Conservation (phyloP, 2,329 filamentous ascomycete genomes). For the Sporothrix variecibatus region DNA sequence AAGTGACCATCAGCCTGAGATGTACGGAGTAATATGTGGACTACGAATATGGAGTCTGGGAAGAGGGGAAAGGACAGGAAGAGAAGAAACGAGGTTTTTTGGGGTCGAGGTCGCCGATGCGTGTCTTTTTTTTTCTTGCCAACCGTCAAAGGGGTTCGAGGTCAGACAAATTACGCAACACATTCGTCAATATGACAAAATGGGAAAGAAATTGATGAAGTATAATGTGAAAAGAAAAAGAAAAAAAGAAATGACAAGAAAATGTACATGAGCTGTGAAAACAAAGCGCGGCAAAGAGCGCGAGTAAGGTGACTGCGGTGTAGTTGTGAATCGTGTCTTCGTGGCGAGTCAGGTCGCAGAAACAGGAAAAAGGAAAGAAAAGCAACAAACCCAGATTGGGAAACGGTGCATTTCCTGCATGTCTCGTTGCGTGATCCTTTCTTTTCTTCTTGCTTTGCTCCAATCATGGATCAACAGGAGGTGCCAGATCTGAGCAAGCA, state of each 20-base stretch:
- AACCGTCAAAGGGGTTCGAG: not conserved
- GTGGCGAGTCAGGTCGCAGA: not conserved
- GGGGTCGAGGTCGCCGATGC: not conserved
- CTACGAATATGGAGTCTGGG: not conserved
- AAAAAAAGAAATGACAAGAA: not conserved
- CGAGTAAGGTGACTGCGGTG: not conserved
- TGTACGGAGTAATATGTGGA: not conserved
- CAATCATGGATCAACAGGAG: not conserved
- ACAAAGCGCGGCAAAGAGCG: not conserved
- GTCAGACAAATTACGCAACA: conserved; percentile 8
- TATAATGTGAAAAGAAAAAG: not conserved
- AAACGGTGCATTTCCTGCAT: not conserved
- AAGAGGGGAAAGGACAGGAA: not conserved
- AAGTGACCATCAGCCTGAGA: not conserved
- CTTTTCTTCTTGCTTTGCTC: not conserved
- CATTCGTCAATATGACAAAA: not conserved
- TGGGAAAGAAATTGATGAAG: not conserved
- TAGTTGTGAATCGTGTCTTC: not conserved
- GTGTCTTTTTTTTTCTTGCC: not conserved
- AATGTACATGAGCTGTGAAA: not conserved
- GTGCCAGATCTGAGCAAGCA: not conserved
- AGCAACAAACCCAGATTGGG: not conserved
- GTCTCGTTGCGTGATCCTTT: not conserved
- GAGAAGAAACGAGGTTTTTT: not conserved
- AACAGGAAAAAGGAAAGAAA: not conserved